Base-by-base conservation (phyloP, 2,329 filamentous ascomycete genomes). In the Zelopaecilomyces penicillatus region DNA sequence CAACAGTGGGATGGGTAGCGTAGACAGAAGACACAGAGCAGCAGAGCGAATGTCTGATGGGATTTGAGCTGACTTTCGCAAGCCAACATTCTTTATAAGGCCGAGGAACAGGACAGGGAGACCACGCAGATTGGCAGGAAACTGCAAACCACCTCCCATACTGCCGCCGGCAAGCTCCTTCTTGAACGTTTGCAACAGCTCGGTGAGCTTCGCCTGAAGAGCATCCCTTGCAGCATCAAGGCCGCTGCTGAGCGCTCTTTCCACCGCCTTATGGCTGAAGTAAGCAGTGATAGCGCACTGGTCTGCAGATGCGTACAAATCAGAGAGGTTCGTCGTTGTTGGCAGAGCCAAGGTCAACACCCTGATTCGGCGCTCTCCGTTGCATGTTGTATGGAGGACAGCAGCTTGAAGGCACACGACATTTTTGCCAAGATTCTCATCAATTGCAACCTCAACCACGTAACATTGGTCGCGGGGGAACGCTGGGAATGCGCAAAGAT, bases 401-500 rank as follows among this genome's bases (percentile, higher is more conserved):
- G 93, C 93, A 10, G 90, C 85, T 67, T 98, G 90, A 69, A 96
- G 73, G 65, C 89, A 97, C 38, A 95, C 84, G 51, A 95, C 84
- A 37, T 87, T 88, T 72, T 95, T 95, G 39, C 83, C 87, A 49
- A 98, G 74, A 32, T 81, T 93, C 70, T 98, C 93, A 57, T 98
- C 93, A 53, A 98, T 97, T 10, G 93, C 90, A 44, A 98, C 94
- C 66, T 98, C 93, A 19, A 98, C 91, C 37, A 97, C 93, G 61
- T 97, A 97, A 51, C 87, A 89, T 65, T 98, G 93, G 59, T 98
- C 93, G 61, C 93, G 84, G 30, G 93, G 93, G 73, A 98, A 97
- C 0, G 93, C 90, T 2, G 93, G 93, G 75, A 98, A 98, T 9
- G 93, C 93, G 64, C 93, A 97, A 30, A 98, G 80, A 68, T 98